Conservation (phyloP, 768 basidiomycete genomes). For the Phanerochaete carnosa region DNA sequence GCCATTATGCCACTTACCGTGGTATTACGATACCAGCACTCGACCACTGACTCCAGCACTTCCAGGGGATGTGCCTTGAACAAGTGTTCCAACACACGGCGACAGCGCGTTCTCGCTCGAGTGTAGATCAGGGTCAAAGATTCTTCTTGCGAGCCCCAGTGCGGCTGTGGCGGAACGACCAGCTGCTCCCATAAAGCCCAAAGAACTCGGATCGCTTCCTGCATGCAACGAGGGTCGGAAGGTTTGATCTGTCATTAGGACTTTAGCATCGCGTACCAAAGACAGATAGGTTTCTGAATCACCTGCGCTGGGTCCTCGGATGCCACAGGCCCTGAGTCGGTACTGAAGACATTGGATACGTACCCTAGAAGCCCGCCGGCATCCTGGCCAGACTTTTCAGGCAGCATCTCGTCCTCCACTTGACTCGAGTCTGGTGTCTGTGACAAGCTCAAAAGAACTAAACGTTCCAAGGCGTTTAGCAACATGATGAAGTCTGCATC, state of each 20-base stretch:
- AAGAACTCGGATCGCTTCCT: conserved; percentile 78
- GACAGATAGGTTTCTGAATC: conserved; percentile 21
- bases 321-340: conserved; percentile 48
- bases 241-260: conserved; percentile 52
- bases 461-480: conserved; percentile 77
- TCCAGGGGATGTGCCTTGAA: conserved; percentile 80
- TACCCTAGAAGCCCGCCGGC: conserved; percentile 78
- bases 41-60: conserved; percentile 79
- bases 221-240: conserved; percentile 72
- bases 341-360: conserved; percentile 88
- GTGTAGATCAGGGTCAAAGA: conserved; percentile 64
- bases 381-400: conserved; percentile 54
- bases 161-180: conserved; percentile 27
- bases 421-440: conserved; percentile 47
- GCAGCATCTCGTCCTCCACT: conserved; percentile 52
- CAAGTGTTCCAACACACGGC: conserved; percentile 78
- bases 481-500: conserved; percentile 86
- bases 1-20: conserved; percentile 33
- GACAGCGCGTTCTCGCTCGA: conserved; percentile 65
- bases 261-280: background rate
- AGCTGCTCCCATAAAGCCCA: conserved; percentile 72
- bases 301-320: conserved; percentile 60
- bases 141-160: conserved; percentile 59
- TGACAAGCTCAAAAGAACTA: conserved; percentile 71
- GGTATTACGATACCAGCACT: conserved; percentile 71